phyloP scores from a whole-genome alignment of 2,329 filamentous ascomycete genomes.

The Fusarium continuum region DNA sequence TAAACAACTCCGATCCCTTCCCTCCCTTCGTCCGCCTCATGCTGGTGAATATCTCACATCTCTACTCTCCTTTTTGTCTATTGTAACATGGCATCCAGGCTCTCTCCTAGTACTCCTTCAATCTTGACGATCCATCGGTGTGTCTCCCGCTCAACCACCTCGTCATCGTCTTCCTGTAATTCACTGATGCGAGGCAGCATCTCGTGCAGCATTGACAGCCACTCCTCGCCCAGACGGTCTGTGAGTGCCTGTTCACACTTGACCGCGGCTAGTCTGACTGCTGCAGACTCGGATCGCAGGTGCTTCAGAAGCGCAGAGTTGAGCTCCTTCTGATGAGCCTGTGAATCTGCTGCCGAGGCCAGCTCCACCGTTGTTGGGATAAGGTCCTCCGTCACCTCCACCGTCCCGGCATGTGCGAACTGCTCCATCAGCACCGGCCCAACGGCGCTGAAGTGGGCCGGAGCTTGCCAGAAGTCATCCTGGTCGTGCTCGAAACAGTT shows the following conservation, averaged over 20 bases:
- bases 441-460: slow-evolving; percentile 82
- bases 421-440: slow-evolving; percentile 75
- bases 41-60: slow-evolving; percentile 1
- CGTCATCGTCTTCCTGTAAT: slow-evolving; percentile 95
- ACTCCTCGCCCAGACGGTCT: slow-evolving; percentile 86
- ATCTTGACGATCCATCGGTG: slow-evolving; percentile 90
- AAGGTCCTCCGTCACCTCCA: slow-evolving; percentile 61
- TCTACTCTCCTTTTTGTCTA: slow-evolving; percentile 58
- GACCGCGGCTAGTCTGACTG: slow-evolving; percentile 82
- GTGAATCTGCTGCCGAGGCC: slow-evolving; percentile 80
- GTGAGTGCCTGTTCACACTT: slow-evolving; percentile 84
- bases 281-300: slow-evolving; percentile 76
- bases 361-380: slow-evolving; percentile 83
- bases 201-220: slow-evolving; percentile 89
- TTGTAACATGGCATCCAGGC: slow-evolving; percentile 89
- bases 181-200: slow-evolving; percentile 98
- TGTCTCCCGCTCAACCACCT: slow-evolving; percentile 89
- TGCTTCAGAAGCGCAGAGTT: slow-evolving; percentile 81
- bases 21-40: slow-evolving; percentile 24
- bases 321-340: slow-evolving; percentile 90
- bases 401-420: slow-evolving; percentile 59
- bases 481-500: slow-evolving; percentile 88
- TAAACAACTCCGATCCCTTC: slow-evolving; percentile 16
- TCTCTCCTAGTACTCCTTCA: slow-evolving; percentile 89
- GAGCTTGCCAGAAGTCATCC: slow-evolving; percentile 95